A percentile compares a stretch with the other conserved stretches of the same genome.
Evolutionary conservation across 805 yeast species (phyloP).

Genomic region (Kluyveromyces lactis): DNA sequence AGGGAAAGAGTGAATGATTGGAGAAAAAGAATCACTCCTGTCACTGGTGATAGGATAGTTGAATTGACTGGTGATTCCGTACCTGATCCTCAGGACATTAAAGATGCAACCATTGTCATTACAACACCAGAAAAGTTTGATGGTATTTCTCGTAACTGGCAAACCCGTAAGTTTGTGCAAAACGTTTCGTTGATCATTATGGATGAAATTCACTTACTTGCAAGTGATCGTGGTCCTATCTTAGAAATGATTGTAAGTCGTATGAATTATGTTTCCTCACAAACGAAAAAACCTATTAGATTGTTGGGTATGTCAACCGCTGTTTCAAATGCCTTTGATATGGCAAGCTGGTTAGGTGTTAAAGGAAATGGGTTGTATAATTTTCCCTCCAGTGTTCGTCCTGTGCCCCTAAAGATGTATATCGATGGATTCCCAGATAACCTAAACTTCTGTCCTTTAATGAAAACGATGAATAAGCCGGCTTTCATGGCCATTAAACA

Average conservation of each 20-base stretch:
- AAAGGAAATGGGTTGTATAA: constrained; percentile 86
- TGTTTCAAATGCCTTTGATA: constrained; percentile 83
- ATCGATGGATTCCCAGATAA: constrained; percentile 80
- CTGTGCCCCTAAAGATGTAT: constrained; percentile 87
- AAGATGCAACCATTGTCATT: constrained; percentile 77
- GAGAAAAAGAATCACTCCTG: constrained; percentile 73
- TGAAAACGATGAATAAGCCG: constrained; percentile 62
- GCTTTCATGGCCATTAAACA: constrained; percentile 88
- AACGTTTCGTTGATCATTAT: constrained; percentile 82
- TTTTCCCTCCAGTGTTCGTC: constrained; percentile 88
- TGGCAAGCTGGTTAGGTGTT: constrained; percentile 90
- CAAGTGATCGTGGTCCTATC: constrained; percentile 97
- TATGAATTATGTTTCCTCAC: constrained; percentile 47
- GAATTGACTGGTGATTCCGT: constrained; percentile 96
- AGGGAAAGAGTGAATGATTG: constrained; percentile 94
- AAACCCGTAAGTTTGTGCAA: constrained; percentile 75
- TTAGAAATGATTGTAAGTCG: constrained; percentile 92
- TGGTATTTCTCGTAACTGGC: constrained; percentile 88
- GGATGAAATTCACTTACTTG: constrained; percentile 93
- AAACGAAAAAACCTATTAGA: constrained; percentile 81
- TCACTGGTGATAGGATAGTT: constrained; percentile 79
- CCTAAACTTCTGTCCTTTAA: constrained; percentile 68
- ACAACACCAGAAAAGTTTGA: constrained; percentile 98
- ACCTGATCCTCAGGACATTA: constrained; percentile 69
- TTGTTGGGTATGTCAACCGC: constrained; percentile 92